These are phyloP conservation scores for Wickerhamia fluorescens DNA, from an alignment of 805 yeast genomes.

Conservation along the genomic window DNA sequence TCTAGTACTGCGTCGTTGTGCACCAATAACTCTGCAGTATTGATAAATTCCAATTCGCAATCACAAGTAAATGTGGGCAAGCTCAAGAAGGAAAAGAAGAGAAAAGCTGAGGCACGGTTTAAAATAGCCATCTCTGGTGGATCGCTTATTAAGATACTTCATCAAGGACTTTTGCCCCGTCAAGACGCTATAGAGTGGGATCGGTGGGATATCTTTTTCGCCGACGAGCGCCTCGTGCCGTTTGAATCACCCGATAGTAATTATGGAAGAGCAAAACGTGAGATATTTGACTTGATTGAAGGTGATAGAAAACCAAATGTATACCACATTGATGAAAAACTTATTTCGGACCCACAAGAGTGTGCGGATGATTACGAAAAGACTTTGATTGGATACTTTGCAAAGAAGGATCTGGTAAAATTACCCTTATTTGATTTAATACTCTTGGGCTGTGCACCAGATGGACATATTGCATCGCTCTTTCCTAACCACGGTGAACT, in stretches of 20 bases:
- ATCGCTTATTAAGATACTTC: slow-evolving; percentile 75
- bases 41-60: slow-evolving; percentile 1
- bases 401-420: slow-evolving; percentile 92
- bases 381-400: slow-evolving; percentile 79
- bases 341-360: slow-evolving; percentile 77
- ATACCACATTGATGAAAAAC: slow-evolving; percentile 72
- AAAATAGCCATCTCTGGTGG: slow-evolving; percentile 93
- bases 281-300: slow-evolving; percentile 66
- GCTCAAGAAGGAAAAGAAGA: slow-evolving; percentile 30
- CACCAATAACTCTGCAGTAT: not conserved
- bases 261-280: slow-evolving; percentile 81
- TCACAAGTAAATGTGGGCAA: slow-evolving; percentile 9
- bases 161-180: slow-evolving; percentile 76
- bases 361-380: slow-evolving; percentile 94
- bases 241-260: slow-evolving; percentile 77
- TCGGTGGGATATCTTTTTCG: slow-evolving; percentile 93
- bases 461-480: slow-evolving; percentile 95
- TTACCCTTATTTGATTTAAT: slow-evolving; percentile 90
- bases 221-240: slow-evolving; percentile 93
- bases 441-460: slow-evolving; percentile 95
- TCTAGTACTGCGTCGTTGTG: slow-evolving; percentile 7
- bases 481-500: slow-evolving; percentile 86
- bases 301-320: slow-evolving; percentile 57
- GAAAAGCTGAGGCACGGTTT: slow-evolving; percentile 63
- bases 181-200: slow-evolving; percentile 76